Percentiles rank a stretch among this genome's conserved stretches.
phyloP scores from a whole-genome alignment of 2,329 filamentous ascomycete species.

The Ophiocordyceps unilateralis region DNA sequence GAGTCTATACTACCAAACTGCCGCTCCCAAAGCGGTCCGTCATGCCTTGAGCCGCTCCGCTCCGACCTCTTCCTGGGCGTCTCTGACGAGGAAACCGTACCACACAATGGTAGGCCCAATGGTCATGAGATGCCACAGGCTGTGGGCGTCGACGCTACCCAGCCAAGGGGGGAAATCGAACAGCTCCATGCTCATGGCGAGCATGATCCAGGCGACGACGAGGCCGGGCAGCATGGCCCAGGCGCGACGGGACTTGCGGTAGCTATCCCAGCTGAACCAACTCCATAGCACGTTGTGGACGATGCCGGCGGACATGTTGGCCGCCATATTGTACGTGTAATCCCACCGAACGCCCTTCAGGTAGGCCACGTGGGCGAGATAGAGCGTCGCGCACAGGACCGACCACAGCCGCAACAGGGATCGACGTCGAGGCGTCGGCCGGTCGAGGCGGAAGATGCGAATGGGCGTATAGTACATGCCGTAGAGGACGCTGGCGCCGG shows the following conservation, averaged over 20 bases:
- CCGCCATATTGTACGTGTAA: constrained; percentile 96
- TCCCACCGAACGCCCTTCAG: constrained; percentile 79
- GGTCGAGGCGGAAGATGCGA: constrained; percentile 68
- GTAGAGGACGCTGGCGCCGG: constrained; percentile 78
- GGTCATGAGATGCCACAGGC: constrained; percentile 88
- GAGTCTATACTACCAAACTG: constrained; percentile 8
- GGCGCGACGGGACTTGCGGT: constrained; percentile 47
- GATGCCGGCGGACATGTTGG: constrained; percentile 70
- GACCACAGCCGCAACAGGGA: constrained; percentile 60
- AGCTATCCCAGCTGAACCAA: constrained; percentile 62
- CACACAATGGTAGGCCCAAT: constrained; percentile 76
- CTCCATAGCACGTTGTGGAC: constrained; percentile 74
- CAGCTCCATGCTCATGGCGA: constrained; percentile 90
- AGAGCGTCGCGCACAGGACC: constrained; percentile 50
- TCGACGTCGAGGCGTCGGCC: constrained; percentile 21
- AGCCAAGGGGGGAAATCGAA: constrained; percentile 80
- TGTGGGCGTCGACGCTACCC: constrained; percentile 81
- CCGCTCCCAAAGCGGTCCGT: constrained; percentile 6
- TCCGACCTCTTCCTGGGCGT: constrained; percentile 19
- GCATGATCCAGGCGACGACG: constrained; percentile 78
- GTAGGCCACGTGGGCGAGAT: constrained; percentile 63
- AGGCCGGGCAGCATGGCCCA: constrained; percentile 87
- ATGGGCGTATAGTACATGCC: constrained; percentile 76
- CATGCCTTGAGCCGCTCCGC: constrained; percentile 50
- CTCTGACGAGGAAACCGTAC: constrained; percentile 86